Evolutionary conservation across 176 grass and related monocot species (phyloP).

Genomic region (Secale cereale): DNA sequence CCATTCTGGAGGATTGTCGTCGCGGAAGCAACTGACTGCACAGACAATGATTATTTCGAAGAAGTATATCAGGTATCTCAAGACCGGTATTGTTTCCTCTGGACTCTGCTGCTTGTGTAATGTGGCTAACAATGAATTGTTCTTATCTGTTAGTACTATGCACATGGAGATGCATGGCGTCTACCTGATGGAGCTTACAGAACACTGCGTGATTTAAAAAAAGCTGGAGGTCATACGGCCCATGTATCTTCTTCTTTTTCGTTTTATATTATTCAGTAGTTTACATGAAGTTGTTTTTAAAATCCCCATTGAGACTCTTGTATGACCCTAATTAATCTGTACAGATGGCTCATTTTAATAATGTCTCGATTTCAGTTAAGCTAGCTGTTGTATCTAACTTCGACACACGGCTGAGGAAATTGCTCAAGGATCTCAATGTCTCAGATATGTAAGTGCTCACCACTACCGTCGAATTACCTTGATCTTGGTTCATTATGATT

Average conservation of each 20-base stretch:
- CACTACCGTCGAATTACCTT: not conserved
- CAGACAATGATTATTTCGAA: constrained; percentile 66
- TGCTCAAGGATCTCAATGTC: constrained; percentile 71
- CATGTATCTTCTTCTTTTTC: constrained; percentile 30
- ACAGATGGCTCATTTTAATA: constrained; percentile 14
- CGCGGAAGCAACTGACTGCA: constrained; percentile 67
- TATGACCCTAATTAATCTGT: not conserved
- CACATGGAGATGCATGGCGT: constrained; percentile 76
- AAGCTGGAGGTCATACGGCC: constrained; percentile 67
- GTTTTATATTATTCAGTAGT: not conserved
- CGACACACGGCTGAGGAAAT: constrained; percentile 69
- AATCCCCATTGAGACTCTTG: not conserved
- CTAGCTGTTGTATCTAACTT: constrained; percentile 93
- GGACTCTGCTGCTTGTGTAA: not conserved
- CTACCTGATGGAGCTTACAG: constrained; percentile 63
- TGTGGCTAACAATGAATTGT: constrained; percentile 3
- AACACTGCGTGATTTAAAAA: constrained; percentile 52
- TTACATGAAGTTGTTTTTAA: not conserved
- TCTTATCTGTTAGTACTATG: constrained; percentile 48
- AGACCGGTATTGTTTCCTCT: not conserved
- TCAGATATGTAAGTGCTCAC: constrained; percentile 58
- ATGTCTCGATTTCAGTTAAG: constrained; percentile 74
- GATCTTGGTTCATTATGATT: not conserved
- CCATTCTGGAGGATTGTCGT: constrained; percentile 87
- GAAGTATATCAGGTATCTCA: constrained; percentile 78